phyloP scores from a whole-genome alignment of 345 rosid genomes.

The Euphorbia peplus region DNA sequence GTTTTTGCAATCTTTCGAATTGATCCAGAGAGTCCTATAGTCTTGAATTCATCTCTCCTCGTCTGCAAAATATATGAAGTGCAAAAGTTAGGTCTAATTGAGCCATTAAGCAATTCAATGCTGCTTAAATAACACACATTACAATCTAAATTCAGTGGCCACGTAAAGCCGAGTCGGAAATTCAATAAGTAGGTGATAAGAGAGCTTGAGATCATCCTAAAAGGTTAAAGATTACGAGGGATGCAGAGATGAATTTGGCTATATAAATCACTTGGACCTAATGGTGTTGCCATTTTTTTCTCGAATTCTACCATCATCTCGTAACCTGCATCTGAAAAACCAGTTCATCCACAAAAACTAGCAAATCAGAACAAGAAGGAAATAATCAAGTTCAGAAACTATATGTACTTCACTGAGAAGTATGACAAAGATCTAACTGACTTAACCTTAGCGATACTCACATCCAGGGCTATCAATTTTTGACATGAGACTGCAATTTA shows the following conservation, averaged over 20 bases:
- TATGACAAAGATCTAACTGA: too few species aligned
- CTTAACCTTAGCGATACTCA: too few species aligned
- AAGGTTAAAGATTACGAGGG: not conserved
- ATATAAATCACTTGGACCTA: not conserved
- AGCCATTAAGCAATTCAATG: not conserved
- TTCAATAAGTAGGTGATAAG: not conserved
- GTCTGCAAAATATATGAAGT: constrained; percentile 48
- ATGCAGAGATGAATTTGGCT: not conserved
- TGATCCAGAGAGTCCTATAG: constrained; percentile 65
- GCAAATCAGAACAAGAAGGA: not conserved
- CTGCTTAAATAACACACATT: not conserved
- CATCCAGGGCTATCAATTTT: too few species aligned
- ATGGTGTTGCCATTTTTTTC: not conserved
- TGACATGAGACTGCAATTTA: too few species aligned
- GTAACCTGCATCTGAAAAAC: not conserved
- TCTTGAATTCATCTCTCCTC: constrained; percentile 74
- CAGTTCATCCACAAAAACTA: not conserved
- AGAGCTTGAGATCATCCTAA: not conserved
- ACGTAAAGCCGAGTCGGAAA: not conserved
- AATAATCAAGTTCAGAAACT: not conserved
- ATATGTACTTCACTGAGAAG: not conserved
- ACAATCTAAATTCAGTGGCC: not conserved
- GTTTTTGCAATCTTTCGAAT: constrained; percentile 66
- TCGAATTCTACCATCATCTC: not conserved
- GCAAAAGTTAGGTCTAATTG: constrained; percentile 20